These are phyloP conservation scores for Arthroderma sp. DNA, from an alignment of 2,329 filamentous ascomycete species.

Conservation along the genomic window DNA sequence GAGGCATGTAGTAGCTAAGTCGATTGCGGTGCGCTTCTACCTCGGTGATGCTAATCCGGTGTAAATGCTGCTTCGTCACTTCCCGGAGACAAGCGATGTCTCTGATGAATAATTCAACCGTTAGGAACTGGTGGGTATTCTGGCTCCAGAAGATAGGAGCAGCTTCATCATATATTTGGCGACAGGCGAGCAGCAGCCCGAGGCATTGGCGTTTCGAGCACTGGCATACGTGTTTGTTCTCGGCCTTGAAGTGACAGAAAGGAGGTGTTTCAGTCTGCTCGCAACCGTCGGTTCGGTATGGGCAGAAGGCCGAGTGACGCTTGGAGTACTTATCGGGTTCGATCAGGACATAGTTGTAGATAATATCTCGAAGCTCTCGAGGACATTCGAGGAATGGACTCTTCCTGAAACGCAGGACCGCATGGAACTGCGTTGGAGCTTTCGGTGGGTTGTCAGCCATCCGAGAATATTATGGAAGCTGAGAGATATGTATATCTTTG, in stretches of 20 bases:
- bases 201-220: slow-evolving; percentile 1
- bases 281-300: background rate
- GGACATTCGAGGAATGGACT: background rate
- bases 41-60: background rate
- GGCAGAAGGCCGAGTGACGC: slow-evolving; percentile 1
- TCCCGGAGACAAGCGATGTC: background rate
- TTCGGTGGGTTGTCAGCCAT: no score
- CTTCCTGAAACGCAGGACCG: no score
- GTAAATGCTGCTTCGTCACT: background rate
- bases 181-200: slow-evolving; percentile 12
- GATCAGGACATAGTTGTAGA: background rate
- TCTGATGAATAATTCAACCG: background rate
- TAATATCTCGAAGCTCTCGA: slow-evolving; percentile 1
- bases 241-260: background rate
- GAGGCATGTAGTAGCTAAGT: background rate
- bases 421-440: no score
- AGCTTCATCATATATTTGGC: slow-evolving; percentile 13
- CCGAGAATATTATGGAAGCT: no score
- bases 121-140: background rate
- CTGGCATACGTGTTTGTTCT: background rate
- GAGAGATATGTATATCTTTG: no score
- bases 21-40: no score
- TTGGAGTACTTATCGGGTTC: background rate
- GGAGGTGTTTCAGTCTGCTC: background rate
- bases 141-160: slow-evolving; percentile 9